phyloP scores from a whole-genome alignment of 768 basidiomycete species.

The Clitopilus passeckerianus region DNA sequence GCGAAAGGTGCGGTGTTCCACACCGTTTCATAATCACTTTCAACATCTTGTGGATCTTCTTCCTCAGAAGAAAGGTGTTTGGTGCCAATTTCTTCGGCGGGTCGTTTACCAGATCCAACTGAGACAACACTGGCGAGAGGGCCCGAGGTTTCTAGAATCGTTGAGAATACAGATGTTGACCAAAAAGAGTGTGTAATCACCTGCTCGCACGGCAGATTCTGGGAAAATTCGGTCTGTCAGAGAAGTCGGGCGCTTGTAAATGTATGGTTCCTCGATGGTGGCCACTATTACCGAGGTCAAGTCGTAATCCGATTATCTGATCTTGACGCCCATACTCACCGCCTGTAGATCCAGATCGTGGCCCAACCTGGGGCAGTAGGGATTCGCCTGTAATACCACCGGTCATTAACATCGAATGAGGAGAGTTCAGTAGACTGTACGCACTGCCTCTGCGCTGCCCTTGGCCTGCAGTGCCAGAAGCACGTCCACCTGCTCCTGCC shows the following conservation, averaged over 20 bases:
- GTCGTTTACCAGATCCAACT: too few species aligned
- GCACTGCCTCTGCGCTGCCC: too few species aligned
- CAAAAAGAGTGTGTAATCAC: neutral
- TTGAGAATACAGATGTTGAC: neutral
- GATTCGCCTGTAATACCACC: too few species aligned
- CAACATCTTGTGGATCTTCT: neutral
- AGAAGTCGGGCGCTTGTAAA: neutral
- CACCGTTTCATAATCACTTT: neutral
- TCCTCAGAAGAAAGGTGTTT: neutral
- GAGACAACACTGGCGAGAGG: neutral
- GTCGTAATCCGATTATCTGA: neutral
- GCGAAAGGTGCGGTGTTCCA: neutral
- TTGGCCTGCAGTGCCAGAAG: too few species aligned
- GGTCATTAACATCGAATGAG: too few species aligned
- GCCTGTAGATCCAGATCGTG: neutral
- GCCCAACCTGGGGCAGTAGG: neutral
- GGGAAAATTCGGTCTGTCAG: neutral
- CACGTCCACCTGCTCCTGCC: too few species aligned
- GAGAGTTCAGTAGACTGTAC: too few species aligned
- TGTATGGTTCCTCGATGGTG: neutral
- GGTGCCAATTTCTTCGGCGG: too few species aligned
- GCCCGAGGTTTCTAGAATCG: neutral
- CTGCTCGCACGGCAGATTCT: neutral
- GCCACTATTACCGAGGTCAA: neutral
- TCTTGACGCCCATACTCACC: neutral